Percentiles rank a stretch among this genome's conserved stretches.
phyloP scores from a whole-genome alignment of 2,329 filamentous ascomycete genomes.

The Penicillium sp. region DNA sequence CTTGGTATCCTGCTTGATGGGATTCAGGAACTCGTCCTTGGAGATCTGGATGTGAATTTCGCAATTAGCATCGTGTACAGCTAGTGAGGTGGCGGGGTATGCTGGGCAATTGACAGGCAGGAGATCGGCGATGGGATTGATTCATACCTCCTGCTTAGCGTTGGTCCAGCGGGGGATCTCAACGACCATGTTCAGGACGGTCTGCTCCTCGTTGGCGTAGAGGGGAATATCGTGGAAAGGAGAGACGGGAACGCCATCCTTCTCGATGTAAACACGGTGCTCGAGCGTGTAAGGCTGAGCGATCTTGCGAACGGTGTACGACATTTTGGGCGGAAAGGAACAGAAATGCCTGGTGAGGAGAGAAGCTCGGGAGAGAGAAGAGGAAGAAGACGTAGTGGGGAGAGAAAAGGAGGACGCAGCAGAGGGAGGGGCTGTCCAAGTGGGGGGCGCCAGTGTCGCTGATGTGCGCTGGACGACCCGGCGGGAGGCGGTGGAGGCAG shows the following conservation, averaged over 20 bases:
- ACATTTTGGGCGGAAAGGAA: constrained; percentile 43
- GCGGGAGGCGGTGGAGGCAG: constrained; percentile 40
- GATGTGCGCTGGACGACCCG: constrained; percentile 40
- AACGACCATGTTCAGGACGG: constrained; percentile 97
- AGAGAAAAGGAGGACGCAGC: constrained; percentile 29
- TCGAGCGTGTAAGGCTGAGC: constrained; percentile 90
- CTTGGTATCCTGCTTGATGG: constrained; percentile 99
- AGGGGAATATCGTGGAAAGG: constrained; percentile 99
- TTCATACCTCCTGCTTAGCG: constrained; percentile 92
- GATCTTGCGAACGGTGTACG: constrained; percentile 82
- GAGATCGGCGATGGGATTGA: not conserved
- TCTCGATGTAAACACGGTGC: constrained; percentile 96
- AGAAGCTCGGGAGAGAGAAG: constrained; percentile 42
- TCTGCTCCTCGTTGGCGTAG: constrained; percentile 95
- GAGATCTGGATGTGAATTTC: constrained; percentile 70
- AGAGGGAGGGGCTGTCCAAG: constrained; percentile 36
- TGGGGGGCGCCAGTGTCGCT: constrained; percentile 49
- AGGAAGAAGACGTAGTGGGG: constrained; percentile 31
- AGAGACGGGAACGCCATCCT: constrained; percentile 91
- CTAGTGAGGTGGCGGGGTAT: not conserved
- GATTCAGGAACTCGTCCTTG: constrained; percentile 97
- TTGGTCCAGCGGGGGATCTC: constrained; percentile 99
- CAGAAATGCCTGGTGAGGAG: constrained; percentile 55
- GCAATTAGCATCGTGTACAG: constrained; percentile 22
- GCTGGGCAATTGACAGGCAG: not conserved